Percentiles rank a stretch among this genome's conserved stretches.
Evolutionary conservation across 768 basidiomycete species (phyloP).

Genomic region (Russula ochroleuca): DNA sequence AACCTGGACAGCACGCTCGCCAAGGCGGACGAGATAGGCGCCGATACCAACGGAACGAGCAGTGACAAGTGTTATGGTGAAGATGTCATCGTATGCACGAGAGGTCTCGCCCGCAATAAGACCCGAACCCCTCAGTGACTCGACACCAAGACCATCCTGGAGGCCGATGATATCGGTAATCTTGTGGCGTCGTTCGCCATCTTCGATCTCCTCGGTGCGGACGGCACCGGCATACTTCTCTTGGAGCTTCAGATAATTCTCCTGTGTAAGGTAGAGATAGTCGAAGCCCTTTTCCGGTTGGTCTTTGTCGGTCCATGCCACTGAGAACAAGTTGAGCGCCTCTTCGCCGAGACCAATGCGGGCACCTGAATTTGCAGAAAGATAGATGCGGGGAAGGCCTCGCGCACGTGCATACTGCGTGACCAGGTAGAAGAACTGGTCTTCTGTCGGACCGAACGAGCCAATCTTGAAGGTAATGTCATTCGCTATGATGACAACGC

Average conservation of each 20-base stretch:
- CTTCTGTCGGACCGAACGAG: constrained; percentile 93
- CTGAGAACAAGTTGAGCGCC: constrained; percentile 78
- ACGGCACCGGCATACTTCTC: constrained; percentile 78
- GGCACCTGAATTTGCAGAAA: constrained; percentile 98
- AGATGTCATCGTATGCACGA: constrained; percentile 98
- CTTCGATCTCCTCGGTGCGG: constrained; percentile 78
- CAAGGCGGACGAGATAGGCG: constrained; percentile 96
- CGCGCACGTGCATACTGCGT: constrained; percentile 87
- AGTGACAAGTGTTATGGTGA: constrained; percentile 98
- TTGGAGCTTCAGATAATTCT: constrained; percentile 84
- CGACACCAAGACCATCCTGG: constrained; percentile 97
- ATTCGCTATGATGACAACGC: constrained; percentile 87
- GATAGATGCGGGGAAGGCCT: constrained; percentile 92
- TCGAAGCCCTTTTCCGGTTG: constrained; percentile 93
- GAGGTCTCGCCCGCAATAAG: constrained; percentile 98
- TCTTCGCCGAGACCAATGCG: constrained; percentile 96
- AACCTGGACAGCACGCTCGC: constrained; percentile 96
- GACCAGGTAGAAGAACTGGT: constrained; percentile 94
- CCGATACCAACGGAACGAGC: constrained; percentile 99
- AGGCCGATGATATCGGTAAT: constrained; percentile 95
- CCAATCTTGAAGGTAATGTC: constrained; percentile 99
- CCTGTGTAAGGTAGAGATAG: constrained; percentile 93
- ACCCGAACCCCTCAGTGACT: constrained; percentile 92
- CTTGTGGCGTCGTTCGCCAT: constrained; percentile 83
- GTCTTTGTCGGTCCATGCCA: constrained; percentile 78